A percentile compares a stretch with the other conserved stretches of the same genome.
Conservation (phyloP, 148 eudicot species). For the Vaccinium darrowii region DNA sequence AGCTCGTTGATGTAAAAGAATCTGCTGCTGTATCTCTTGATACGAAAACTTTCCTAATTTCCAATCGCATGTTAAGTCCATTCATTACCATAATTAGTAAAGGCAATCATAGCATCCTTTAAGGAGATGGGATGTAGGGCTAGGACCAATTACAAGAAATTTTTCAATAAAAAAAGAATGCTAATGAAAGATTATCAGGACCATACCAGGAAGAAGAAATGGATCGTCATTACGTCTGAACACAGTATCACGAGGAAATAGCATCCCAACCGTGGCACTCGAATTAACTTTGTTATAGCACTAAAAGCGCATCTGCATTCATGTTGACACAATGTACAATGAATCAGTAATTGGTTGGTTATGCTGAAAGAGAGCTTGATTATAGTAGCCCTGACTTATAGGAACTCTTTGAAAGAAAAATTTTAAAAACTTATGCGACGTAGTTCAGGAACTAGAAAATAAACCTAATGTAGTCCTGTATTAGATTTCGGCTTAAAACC, state of each 20-base stretch:
- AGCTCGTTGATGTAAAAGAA: not conserved
- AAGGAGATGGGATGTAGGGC: not conserved
- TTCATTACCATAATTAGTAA: not conserved
- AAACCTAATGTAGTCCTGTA: not conserved
- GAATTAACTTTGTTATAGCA: conserved; percentile 72
- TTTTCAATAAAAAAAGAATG: not conserved
- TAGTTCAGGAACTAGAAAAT: not conserved
- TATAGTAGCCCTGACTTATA: not conserved
- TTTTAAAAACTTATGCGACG: not conserved
- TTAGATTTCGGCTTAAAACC: not conserved
- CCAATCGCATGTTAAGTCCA: not conserved
- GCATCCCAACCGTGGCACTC: conserved; percentile 81
- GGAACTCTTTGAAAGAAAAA: not conserved
- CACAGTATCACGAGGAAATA: conserved; percentile 84
- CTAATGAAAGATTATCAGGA: not conserved
- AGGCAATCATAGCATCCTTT: not conserved
- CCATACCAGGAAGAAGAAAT: conserved; percentile 98
- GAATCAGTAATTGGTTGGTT: not conserved
- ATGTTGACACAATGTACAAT: conserved; percentile 6
- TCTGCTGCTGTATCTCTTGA: not conserved
- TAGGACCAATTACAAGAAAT: not conserved
- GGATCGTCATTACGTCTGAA: conserved; percentile 96
- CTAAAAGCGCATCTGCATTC: conserved; percentile 88
- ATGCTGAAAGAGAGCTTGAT: not conserved
- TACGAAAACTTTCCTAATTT: not conserved